A percentile compares a stretch with the other conserved stretches of the same genome.
phyloP scores from a whole-genome alignment of 106 monocot species.

The Dioscorea zingiberensis region DNA sequence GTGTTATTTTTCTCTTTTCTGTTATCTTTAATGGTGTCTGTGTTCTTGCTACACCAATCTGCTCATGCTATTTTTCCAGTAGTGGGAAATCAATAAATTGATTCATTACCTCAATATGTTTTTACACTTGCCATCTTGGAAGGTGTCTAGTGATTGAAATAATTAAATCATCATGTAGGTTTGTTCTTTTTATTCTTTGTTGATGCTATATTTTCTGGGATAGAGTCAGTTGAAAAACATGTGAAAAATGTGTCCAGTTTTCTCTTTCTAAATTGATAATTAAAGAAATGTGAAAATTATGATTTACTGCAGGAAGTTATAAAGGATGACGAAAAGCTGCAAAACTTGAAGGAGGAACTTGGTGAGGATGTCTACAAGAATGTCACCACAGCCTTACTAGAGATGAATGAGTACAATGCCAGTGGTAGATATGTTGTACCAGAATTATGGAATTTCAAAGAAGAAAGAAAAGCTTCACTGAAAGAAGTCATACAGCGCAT shows the following conservation, averaged over 20 bases:
- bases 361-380: slow-evolving; percentile 29
- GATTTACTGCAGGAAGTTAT: slow-evolving; percentile 31
- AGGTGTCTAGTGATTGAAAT: too few species aligned
- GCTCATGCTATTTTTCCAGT: too few species aligned
- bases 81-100: too few species aligned
- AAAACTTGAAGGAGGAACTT: slow-evolving; percentile 17
- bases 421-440: slow-evolving; percentile 35
- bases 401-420: slow-evolving; percentile 49
- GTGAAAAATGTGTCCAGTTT: too few species aligned
- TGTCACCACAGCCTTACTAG: slow-evolving; percentile 26
- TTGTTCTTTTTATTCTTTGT: too few species aligned
- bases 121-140: too few species aligned
- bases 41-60: too few species aligned
- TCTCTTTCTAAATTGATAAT: too few species aligned
- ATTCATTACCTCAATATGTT: too few species aligned
- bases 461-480: slow-evolving; percentile 27
- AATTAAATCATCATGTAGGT: too few species aligned
- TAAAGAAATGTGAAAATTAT: neutral
- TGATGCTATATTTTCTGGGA: too few species aligned
- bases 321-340: slow-evolving; percentile 37
- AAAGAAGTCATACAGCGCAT: slow-evolving; percentile 35
- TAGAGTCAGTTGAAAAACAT: too few species aligned
- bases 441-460: slow-evolving; percentile 39
- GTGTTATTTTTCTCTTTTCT: neutral
- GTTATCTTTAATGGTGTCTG: neutral